These are phyloP conservation scores for Penicillium soppii DNA, from an alignment of 495 filamentous ascomycete species.

Conservation along the genomic window DNA sequence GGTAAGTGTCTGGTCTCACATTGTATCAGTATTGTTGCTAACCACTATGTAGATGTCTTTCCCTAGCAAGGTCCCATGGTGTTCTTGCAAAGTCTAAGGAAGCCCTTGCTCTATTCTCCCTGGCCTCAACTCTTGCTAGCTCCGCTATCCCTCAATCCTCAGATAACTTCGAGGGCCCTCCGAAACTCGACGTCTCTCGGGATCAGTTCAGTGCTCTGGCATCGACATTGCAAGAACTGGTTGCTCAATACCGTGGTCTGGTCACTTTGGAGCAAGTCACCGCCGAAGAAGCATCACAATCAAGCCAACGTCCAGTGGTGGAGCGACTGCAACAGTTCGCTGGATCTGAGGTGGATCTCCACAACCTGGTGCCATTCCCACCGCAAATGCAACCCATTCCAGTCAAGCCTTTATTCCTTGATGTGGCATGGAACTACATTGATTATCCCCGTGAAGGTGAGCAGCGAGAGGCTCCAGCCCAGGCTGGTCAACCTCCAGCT, in stretches of 20 bases:
- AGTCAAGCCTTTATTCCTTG: slow-evolving; percentile 93
- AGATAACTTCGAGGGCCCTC: slow-evolving; percentile 34
- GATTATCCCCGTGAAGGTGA: slow-evolving; percentile 69
- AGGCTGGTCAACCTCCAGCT: slow-evolving; percentile 10
- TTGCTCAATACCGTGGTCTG: slow-evolving; percentile 76
- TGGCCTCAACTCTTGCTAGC: slow-evolving; percentile 57
- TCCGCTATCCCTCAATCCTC: slow-evolving; percentile 34
- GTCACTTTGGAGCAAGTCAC: slow-evolving; percentile 70
- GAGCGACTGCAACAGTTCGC: slow-evolving; percentile 76
- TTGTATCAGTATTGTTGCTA: neutral
- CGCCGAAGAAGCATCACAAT: slow-evolving; percentile 28
- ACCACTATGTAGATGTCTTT: slow-evolving; percentile 63
- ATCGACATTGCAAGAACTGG: slow-evolving; percentile 60
- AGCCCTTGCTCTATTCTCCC: slow-evolving; percentile 78
- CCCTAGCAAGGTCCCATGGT: slow-evolving; percentile 81
- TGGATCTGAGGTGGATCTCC: slow-evolving; percentile 62
- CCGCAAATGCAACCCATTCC: slow-evolving; percentile 79
- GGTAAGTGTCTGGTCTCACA: slow-evolving; percentile 47
- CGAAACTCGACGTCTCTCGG: slow-evolving; percentile 60
- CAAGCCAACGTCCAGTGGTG: slow-evolving; percentile 54
- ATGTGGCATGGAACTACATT: slow-evolving; percentile 98
- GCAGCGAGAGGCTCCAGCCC: slow-evolving; percentile 19
- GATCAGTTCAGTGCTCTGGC: slow-evolving; percentile 56
- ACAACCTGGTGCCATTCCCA: slow-evolving; percentile 82
- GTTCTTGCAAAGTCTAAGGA: slow-evolving; percentile 71